Evolutionary conservation across 768 basidiomycete species (phyloP).

Genomic region (Xanthoconium stramineum): DNA sequence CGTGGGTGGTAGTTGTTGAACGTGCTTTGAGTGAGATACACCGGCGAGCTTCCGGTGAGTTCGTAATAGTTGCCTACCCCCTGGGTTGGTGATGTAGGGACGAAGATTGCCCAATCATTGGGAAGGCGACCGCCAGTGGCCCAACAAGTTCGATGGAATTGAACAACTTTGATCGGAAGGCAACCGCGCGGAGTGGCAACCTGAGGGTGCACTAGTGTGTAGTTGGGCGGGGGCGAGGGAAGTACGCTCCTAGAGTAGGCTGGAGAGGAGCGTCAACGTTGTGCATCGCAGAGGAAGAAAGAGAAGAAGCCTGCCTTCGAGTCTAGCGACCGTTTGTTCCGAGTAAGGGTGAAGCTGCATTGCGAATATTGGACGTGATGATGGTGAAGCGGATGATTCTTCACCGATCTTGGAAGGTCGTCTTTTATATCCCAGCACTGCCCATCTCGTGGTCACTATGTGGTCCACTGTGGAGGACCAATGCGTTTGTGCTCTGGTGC

Average conservation of each 20-base stretch:
- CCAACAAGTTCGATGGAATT: background rate
- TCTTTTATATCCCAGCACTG: background rate
- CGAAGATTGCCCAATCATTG: constrained; percentile 12
- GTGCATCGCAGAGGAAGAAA: background rate
- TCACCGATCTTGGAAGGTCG: background rate
- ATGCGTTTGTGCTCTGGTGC: too few relatives aligned
- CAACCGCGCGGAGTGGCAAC: background rate
- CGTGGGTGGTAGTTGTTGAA: background rate
- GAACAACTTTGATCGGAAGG: constrained; percentile 6
- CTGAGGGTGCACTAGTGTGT: background rate
- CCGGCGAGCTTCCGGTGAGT: background rate
- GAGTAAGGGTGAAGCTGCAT: constrained; percentile 8
- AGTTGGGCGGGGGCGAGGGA: background rate
- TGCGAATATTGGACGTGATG: too few relatives aligned
- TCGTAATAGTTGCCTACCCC: constrained; percentile 9
- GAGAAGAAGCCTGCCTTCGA: background rate
- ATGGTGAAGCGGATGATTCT: background rate
- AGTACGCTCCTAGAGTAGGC: background rate
- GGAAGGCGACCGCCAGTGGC: background rate
- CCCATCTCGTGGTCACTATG: too few relatives aligned
- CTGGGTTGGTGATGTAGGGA: constrained; percentile 4
- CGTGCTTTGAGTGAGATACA: background rate
- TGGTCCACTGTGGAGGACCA: too few relatives aligned
- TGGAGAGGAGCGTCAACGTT: background rate
- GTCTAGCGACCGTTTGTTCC: background rate